A percentile compares a stretch with the other conserved stretches of the same genome.
Conservation (phyloP, 805 yeast species). For the Pichia kluyveri region DNA sequence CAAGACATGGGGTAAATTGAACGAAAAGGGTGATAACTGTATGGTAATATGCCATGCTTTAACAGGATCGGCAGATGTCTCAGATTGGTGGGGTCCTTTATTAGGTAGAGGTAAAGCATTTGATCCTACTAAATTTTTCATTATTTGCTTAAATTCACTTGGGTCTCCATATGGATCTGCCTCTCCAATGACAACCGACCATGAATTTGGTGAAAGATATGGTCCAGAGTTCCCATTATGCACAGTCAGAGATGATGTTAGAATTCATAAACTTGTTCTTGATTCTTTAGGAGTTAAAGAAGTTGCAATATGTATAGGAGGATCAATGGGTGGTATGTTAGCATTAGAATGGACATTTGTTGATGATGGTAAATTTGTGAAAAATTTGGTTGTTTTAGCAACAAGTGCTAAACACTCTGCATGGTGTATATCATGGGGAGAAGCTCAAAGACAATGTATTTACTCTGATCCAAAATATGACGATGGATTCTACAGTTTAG, state of each 20-base stretch:
- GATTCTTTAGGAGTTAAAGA: conserved; percentile 73
- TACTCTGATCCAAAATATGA: conserved; percentile 90
- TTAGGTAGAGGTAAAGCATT: conserved; percentile 80
- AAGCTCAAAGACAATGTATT: conserved; percentile 93
- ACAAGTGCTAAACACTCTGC: conserved; percentile 94
- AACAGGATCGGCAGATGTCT: conserved; percentile 90
- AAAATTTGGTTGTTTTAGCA: conserved; percentile 71
- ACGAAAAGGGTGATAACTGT: conserved; percentile 60
- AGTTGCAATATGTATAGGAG: conserved; percentile 85
- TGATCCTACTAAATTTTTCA: conserved; percentile 81
- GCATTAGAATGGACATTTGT: conserved; percentile 77
- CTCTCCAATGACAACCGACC: conserved; percentile 78
- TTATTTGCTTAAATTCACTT: conserved; percentile 83
- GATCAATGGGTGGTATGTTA: conserved; percentile 99
- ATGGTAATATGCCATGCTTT: conserved; percentile 92
- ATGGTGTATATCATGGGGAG: conserved; percentile 99
- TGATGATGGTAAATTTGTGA: conserved; percentile 56
- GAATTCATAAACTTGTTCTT: conserved; percentile 64
- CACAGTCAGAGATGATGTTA: conserved; percentile 88
- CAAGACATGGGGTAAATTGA: conserved; percentile 90
- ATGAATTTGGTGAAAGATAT: conserved; percentile 59
- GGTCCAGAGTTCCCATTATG: conserved; percentile 95
- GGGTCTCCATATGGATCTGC: conserved; percentile 97
- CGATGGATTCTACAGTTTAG: conserved; percentile 76
- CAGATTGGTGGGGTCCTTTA: conserved; percentile 99